These are phyloP conservation scores for Parietichytrium sp. DNA, from an alignment of 108 stramenopile genomes.

Conservation along the genomic window DNA sequence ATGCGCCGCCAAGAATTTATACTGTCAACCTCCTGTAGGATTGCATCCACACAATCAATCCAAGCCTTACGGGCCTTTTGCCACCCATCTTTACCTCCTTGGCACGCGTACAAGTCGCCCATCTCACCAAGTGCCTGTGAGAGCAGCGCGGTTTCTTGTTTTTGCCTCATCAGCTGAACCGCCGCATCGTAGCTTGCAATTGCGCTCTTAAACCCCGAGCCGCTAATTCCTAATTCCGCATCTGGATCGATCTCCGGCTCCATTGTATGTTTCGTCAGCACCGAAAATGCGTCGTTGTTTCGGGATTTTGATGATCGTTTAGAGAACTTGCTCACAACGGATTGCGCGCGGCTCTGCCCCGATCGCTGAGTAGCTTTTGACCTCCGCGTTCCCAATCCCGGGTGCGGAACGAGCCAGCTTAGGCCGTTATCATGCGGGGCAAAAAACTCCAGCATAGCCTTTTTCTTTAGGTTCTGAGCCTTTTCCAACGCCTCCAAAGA, in stretches of 20 bases:
- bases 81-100: conserved; percentile 2
- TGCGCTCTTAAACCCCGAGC: neutral
- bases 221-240: neutral
- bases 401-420: neutral
- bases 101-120: neutral
- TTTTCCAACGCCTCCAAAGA: neutral
- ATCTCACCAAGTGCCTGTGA: neutral
- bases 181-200: neutral
- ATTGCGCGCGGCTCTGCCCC: neutral
- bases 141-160: conserved; percentile 8
- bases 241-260: conserved; percentile 1
- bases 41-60: conserved; percentile 10
- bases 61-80: neutral
- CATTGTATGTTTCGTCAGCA: neutral
- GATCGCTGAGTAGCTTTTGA: conserved; percentile 5
- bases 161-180: conserved; percentile 21
- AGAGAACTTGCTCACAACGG: neutral
- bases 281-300: neutral
- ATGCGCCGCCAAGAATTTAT: neutral
- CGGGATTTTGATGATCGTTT: neutral
- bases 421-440: neutral
- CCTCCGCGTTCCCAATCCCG: neutral
- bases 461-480: neutral
- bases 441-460: neutral
- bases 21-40: conserved; percentile 1